Conservation (phyloP, 352 stramenopile genomes). For the Phytopythium ostracodes region DNA sequence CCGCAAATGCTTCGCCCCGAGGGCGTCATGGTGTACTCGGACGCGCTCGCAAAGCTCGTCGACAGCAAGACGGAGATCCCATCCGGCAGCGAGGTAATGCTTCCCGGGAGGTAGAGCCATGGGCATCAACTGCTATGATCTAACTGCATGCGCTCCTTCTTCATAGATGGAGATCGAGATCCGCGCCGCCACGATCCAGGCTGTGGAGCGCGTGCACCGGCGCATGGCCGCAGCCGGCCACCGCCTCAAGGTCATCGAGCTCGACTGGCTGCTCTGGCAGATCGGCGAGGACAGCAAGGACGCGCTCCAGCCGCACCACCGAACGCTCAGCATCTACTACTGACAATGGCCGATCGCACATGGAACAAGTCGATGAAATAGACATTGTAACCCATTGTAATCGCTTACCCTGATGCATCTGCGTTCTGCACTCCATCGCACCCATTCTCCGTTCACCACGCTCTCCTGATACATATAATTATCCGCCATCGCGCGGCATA, state of each 20-base stretch:
- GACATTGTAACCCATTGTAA: neutral
- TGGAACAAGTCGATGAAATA: neutral
- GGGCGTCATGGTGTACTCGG: constrained; percentile 64
- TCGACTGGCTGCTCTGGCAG: constrained; percentile 89
- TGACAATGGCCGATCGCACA: constrained; percentile 11
- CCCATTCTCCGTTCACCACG: no score
- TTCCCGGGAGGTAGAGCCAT: neutral
- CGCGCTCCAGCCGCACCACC: constrained; percentile 72
- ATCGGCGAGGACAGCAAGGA: constrained; percentile 79
- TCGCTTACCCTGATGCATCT: no score
- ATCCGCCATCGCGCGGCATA: no score
- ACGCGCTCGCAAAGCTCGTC: constrained; percentile 38
- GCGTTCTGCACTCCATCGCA: no score
- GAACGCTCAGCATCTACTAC: constrained; percentile 85
- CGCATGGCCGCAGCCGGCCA: constrained; percentile 28
- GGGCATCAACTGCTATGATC: neutral
- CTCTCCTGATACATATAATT: no score
- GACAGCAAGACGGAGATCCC: constrained; percentile 54
- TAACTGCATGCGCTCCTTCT: neutral
- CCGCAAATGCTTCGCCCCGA: constrained; percentile 73
- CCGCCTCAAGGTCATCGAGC: constrained; percentile 64
- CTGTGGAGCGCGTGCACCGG: constrained; percentile 68
- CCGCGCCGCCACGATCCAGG: constrained; percentile 76
- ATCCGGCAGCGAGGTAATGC: constrained; percentile 52
- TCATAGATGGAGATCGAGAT: constrained; percentile 80